Percentiles rank a stretch among this genome's conserved stretches.
Conservation (phyloP, 441 rosid species). For the Croton laevigatus region DNA sequence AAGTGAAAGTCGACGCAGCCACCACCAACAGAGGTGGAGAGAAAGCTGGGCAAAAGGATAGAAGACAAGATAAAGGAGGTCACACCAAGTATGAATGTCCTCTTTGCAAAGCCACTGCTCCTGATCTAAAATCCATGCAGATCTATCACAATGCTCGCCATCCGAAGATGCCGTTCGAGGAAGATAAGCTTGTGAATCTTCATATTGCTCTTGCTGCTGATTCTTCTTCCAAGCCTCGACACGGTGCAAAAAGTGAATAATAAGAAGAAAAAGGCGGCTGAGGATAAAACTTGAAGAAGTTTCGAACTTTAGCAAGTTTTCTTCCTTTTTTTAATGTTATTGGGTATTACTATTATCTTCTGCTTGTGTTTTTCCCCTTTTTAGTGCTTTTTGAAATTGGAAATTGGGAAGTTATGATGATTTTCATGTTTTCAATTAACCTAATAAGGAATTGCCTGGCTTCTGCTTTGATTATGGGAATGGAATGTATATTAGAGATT, state of each 20-base stretch:
- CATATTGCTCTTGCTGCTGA: constrained; percentile 35
- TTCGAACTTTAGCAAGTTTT: not conserved
- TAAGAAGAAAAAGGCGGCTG: constrained; percentile 7
- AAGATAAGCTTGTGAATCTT: constrained; percentile 54
- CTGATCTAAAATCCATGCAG: constrained; percentile 88
- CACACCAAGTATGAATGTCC: constrained; percentile 98
- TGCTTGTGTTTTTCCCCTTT: not conserved
- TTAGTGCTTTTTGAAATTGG: not conserved
- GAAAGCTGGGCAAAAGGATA: constrained; percentile 69
- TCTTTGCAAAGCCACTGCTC: constrained; percentile 75
- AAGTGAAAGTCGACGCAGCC: constrained; percentile 77
- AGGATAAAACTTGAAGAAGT: not conserved
- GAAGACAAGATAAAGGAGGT: constrained; percentile 82
- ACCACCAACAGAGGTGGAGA: constrained; percentile 92
- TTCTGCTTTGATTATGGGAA: not conserved
- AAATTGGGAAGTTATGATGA: not conserved
- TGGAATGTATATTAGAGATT: constrained; percentile 9
- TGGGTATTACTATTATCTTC: not conserved
- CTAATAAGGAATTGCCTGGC: not conserved
- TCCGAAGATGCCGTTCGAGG: constrained; percentile 79
- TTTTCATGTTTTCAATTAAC: not conserved
- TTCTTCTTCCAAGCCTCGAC: constrained; percentile 33
- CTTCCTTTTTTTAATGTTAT: too few relatives aligned
- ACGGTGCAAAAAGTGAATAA: constrained; percentile 43
- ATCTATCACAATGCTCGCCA: constrained; percentile 93